Conservation (phyloP, 1,284 basidiomycete genomes). For the Cryptococcus sp. region DNA sequence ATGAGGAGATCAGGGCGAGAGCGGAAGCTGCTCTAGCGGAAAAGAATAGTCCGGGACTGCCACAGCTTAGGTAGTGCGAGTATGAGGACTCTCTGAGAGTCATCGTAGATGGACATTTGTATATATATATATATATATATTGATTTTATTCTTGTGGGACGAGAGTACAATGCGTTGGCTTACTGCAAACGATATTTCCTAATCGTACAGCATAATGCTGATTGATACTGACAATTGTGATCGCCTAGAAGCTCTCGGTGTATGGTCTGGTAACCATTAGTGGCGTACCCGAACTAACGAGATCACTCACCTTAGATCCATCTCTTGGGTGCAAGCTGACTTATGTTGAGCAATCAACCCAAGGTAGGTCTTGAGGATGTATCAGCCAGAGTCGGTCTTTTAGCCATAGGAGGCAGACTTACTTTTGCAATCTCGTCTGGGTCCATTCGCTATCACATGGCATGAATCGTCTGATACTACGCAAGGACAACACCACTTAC, state of each 20-base stretch:
- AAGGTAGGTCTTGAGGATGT: conserved; percentile 30
- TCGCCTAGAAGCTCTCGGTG: not conserved
- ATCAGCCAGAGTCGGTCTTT: not conserved
- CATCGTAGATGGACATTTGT: too few relatives aligned
- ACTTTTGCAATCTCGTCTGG: conserved; percentile 8
- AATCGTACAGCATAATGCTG: too few relatives aligned
- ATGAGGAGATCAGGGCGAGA: conserved; percentile 20
- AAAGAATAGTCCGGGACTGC: conserved; percentile 4
- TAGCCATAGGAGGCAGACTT: not conserved
- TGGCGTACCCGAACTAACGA: too few relatives aligned
- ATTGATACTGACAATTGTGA: too few relatives aligned
- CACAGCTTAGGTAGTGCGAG: not conserved
- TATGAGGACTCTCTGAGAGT: too few relatives aligned
- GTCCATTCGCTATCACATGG: not conserved
- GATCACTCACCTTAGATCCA: conserved; percentile 22
- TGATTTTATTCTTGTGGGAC: too few relatives aligned
- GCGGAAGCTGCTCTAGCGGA: conserved; percentile 25
- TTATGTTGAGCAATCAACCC: conserved; percentile 40
- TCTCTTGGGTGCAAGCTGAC: conserved; percentile 43
- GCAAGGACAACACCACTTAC: too few relatives aligned
- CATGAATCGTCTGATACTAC: too few relatives aligned
- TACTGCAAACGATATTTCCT: too few relatives aligned
- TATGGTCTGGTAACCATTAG: conserved; percentile 2
- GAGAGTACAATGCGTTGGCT: too few relatives aligned
- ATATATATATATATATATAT: too few relatives aligned